A percentile compares a stretch with the other conserved stretches of the same genome.
These are phyloP conservation scores for Atkinsonella hypoxylon DNA, from an alignment of 2,329 filamentous ascomycete species.

Conservation along the genomic window DNA sequence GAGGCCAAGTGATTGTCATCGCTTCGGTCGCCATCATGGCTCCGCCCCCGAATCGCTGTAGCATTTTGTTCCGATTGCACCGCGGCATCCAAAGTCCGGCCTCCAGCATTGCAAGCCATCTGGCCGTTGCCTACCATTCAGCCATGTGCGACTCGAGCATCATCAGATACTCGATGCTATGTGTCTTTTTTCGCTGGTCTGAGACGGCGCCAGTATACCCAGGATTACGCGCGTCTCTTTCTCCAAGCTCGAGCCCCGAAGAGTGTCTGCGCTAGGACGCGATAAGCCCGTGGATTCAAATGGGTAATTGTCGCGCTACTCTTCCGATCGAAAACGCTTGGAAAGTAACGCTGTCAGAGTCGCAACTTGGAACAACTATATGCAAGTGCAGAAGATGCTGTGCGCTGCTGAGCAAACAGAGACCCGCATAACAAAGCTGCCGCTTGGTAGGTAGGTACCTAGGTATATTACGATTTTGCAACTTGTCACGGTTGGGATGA, in stretches of 20 bases:
- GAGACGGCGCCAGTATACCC: not conserved
- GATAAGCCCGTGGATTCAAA: too few relatives aligned
- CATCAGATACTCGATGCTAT: not conserved
- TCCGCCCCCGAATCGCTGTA: not conserved
- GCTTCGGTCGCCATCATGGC: constrained; percentile 7
- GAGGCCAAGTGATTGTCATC: constrained; percentile 8
- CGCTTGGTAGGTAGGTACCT: too few relatives aligned
- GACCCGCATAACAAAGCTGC: not conserved
- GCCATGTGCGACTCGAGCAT: constrained; percentile 14
- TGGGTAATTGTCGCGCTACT: too few relatives aligned
- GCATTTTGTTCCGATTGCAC: not conserved
- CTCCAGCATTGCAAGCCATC: not conserved
- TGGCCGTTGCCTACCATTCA: constrained; percentile 22
- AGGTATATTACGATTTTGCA: too few relatives aligned
- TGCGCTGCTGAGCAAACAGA: not conserved
- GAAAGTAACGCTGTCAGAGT: not conserved
- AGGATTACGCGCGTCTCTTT: too few relatives aligned
- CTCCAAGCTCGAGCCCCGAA: too few relatives aligned
- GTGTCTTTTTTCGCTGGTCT: not conserved
- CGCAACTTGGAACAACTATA: not conserved
- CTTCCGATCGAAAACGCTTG: too few relatives aligned
- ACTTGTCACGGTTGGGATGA: not conserved
- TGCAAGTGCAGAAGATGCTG: not conserved
- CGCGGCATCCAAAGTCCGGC: not conserved
- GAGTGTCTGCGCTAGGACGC: too few relatives aligned